Conservation (phyloP, 2,329 filamentous ascomycete species). For the Mycosphaerella arachidis region DNA sequence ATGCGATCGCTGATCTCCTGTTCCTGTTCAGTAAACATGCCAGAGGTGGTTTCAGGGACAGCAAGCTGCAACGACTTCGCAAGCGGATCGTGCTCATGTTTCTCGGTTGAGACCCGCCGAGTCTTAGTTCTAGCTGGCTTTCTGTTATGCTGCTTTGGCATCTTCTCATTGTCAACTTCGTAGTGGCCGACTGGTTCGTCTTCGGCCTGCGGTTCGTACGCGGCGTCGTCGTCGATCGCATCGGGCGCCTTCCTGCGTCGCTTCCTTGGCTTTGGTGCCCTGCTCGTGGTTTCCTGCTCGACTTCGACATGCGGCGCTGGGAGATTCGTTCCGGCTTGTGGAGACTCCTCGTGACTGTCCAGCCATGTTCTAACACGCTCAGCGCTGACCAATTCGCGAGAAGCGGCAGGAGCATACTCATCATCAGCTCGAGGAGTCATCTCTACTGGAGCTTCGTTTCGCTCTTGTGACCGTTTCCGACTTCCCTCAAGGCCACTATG, state of each 20-base stretch:
- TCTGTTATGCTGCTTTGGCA: not conserved
- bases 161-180: not conserved
- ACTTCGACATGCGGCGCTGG: not conserved
- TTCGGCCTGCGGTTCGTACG: constrained; percentile 3
- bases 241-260: not conserved
- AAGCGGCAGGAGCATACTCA: not conserved
- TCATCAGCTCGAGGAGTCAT: not conserved
- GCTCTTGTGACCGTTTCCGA: not conserved
- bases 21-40: constrained; percentile 20
- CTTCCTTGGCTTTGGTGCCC: not conserved
- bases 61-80: not conserved
- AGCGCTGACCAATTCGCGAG: not conserved
- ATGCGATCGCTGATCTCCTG: constrained; percentile 26
- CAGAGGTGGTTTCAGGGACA: not conserved
- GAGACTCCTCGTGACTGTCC: constrained; percentile 2
- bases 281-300: not conserved
- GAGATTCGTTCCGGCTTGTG: too few species aligned
- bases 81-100: not conserved
- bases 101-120: not conserved
- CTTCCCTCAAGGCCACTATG: not conserved
- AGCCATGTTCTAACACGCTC: constrained; percentile 10
- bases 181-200: not conserved
- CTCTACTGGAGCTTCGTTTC: not conserved
- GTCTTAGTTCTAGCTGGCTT: not conserved
- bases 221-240: constrained; percentile 14